phyloP scores from a whole-genome alignment of 2,329 filamentous ascomycete genomes.

The Verticillium dahliae region DNA sequence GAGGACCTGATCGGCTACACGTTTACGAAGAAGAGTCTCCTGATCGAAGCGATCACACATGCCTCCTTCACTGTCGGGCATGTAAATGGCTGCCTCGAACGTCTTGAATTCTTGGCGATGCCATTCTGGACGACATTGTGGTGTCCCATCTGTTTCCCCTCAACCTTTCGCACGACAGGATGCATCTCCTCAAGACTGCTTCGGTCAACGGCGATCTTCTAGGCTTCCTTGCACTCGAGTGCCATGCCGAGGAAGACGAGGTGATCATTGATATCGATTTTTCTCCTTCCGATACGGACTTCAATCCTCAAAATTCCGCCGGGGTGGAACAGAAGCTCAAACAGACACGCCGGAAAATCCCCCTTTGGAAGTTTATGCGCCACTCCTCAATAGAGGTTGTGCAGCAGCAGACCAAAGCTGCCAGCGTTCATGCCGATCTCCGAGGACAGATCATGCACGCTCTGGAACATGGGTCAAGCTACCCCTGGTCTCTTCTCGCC shows the following conservation, averaged over 20 bases:
- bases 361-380: conserved; percentile 67
- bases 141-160: conserved; percentile 52
- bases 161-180: conserved; percentile 40
- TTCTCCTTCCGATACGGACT: neutral
- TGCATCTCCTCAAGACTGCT: conserved; percentile 71
- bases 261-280: neutral
- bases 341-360: conserved; percentile 16
- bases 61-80: conserved; percentile 46
- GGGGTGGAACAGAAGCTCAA: conserved; percentile 2
- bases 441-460: conserved; percentile 40
- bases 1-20: conserved; percentile 64
- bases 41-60: conserved; percentile 79
- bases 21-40: conserved; percentile 61
- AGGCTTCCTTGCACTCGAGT: conserved; percentile 66
- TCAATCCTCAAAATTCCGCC: neutral
- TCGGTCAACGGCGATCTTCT: conserved; percentile 78
- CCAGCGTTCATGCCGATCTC: conserved; percentile 39
- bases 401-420: conserved; percentile 34
- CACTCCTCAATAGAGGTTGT: conserved; percentile 44
- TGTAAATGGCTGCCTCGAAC: conserved; percentile 51
- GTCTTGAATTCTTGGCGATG: conserved; percentile 83
- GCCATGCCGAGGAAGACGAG: conserved; percentile 18
- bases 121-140: conserved; percentile 74
- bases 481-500: conserved; percentile 72
- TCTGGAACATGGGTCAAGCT: conserved; percentile 44